These are phyloP conservation scores for Aspergillus ellipticus DNA, from an alignment of 495 filamentous ascomycete species.

Conservation along the genomic window DNA sequence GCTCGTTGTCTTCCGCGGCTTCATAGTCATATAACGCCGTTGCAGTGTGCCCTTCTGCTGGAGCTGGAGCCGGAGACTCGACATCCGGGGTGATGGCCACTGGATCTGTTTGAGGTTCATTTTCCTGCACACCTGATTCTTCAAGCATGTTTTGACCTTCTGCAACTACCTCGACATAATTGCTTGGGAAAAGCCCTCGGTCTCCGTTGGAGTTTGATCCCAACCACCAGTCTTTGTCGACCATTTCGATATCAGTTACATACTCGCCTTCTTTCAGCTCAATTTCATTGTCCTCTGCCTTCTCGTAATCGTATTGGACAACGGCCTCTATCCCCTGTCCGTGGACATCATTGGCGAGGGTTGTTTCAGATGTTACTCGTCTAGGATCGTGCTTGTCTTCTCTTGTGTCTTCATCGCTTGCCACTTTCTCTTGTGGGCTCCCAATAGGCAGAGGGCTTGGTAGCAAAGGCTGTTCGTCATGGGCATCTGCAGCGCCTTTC, in stretches of 20 bases:
- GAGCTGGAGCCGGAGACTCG: slow-evolving; percentile 3
- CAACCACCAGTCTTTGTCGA: slow-evolving; percentile 97
- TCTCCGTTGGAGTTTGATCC: slow-evolving; percentile 79
- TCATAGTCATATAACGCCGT: slow-evolving; percentile 94
- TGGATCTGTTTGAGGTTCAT: slow-evolving; percentile 28
- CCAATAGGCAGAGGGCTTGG: slow-evolving; percentile 53
- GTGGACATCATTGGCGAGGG: slow-evolving; percentile 28
- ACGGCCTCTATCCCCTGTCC: slow-evolving; percentile 63
- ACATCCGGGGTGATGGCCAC: slow-evolving; percentile 22
- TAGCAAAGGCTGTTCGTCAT: slow-evolving; percentile 47
- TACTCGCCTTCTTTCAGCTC: slow-evolving; percentile 86
- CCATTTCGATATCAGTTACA: slow-evolving; percentile 95
- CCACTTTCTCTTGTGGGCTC: slow-evolving; percentile 56
- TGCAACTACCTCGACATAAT: slow-evolving; percentile 87
- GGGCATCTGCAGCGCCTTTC: slow-evolving; percentile 50
- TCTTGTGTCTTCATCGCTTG: slow-evolving; percentile 55
- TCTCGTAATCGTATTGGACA: slow-evolving; percentile 93
- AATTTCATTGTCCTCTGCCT: slow-evolving; percentile 93
- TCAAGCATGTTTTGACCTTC: slow-evolving; percentile 35
- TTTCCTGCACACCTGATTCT: slow-evolving; percentile 18
- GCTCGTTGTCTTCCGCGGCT: slow-evolving; percentile 94
- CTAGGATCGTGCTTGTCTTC: slow-evolving; percentile 63
- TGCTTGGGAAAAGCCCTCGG: slow-evolving; percentile 87
- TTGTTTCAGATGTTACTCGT: slow-evolving; percentile 58
- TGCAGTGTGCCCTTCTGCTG: slow-evolving; percentile 56